A percentile compares a stretch with the other conserved stretches of the same genome.
phyloP scores from a whole-genome alignment of 768 basidiomycete genomes.

The Nidula microcarpa region DNA sequence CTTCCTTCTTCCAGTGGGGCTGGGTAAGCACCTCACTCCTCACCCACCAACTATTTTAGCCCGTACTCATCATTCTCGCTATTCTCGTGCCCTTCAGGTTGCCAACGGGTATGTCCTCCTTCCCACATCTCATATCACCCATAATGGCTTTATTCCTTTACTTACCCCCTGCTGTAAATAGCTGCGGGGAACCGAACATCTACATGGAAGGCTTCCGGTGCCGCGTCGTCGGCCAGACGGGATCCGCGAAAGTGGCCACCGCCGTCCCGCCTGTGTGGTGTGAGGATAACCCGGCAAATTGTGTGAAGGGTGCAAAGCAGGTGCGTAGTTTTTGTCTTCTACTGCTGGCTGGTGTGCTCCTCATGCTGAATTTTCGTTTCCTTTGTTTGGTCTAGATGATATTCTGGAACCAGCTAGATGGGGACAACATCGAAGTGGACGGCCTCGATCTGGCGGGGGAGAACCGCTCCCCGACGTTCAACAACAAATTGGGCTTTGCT shows the following conservation, averaged over 20 bases:
- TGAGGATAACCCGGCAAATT: constrained; percentile 15
- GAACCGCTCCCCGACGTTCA: constrained; percentile 19
- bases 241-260: constrained; percentile 10
- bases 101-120: neutral
- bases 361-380: neutral
- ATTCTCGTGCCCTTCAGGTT: neutral
- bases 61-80: too few relatives aligned
- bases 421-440: constrained; percentile 21
- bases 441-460: constrained; percentile 34
- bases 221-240: constrained; percentile 14
- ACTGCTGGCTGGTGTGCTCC: too few relatives aligned
- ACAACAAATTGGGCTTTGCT: constrained; percentile 15
- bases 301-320: constrained; percentile 21
- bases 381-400: constrained; percentile 11
- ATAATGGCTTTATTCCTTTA: neutral
- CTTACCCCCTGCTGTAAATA: neutral
- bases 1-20: constrained; percentile 18
- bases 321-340: neutral
- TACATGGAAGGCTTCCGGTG: constrained; percentile 24
- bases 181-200: constrained; percentile 22
- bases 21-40: constrained; percentile 16
- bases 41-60: neutral
- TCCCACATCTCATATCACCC: neutral
- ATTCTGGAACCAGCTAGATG: constrained; percentile 20
- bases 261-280: constrained; percentile 22